Evolutionary conservation across 2,329 filamentous ascomycete genomes (phyloP), one percentile per base, ranked within the genome.

Genomic region (Pseudogymnoascus sp.): DNA sequence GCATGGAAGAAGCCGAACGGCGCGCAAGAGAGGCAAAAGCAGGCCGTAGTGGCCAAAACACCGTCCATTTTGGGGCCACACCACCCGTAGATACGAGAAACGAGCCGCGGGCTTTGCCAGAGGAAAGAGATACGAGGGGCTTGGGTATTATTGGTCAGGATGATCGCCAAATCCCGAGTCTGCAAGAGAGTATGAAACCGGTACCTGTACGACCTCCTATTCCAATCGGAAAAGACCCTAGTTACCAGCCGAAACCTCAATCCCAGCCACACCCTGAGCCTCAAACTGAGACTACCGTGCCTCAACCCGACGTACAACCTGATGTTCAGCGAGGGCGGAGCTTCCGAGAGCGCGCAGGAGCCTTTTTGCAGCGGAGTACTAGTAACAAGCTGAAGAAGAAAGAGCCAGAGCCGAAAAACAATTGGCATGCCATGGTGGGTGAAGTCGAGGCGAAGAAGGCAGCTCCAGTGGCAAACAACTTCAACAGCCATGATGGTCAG

Each of bases 1-100:
- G 91, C 56, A 86, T 93, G 4, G 84, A 92, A 72, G 89, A 93
- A 70, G 91, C 91, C 5, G 93, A 97, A 74, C 81, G 86, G 68
- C 83, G 84, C 47, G 83, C 87, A 16, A 84, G 86, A 68, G 87
- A 93, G 67, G 67, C 68, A 5, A 72, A 69, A 42, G 64, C 70
- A 21, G 68, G 68, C 69, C 74, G 65, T 19, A 64, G 67, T 19
- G 66, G 66, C 62, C 69, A 72, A 61, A 73, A 70, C 38, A 69
- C 69, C 0, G 72, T 73, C 21, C 70, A 67, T 5, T 73, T 72
- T 59, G 68, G 70, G 61, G 72, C 73, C 61, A 65, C 68, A 37
- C 68, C 68, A 50, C 67, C 72, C 31, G 67, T 68, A 16, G 71
- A 71, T 64, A 68, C 63, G 14, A 68, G 67, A 60, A 44, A 68